phyloP scores from a whole-genome alignment of 1,284 basidiomycete genomes.

The Boletellus sp. region DNA sequence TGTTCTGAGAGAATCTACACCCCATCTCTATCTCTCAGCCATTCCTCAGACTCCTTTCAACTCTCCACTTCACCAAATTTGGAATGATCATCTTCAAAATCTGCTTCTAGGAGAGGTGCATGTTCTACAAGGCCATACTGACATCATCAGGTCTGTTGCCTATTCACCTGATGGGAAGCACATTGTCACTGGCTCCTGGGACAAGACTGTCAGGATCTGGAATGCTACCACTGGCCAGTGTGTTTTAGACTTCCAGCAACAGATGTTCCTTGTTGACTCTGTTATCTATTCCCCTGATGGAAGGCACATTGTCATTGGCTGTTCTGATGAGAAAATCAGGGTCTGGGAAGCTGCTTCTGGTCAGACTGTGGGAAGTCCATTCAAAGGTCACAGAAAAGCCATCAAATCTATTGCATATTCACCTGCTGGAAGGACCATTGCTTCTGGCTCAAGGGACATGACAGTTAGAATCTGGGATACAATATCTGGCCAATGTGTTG shows the following conservation, averaged over 20 bases:
- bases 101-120: constrained; percentile 18
- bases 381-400: background rate
- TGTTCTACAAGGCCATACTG: constrained; percentile 10
- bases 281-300: constrained; percentile 20
- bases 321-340: too few species aligned
- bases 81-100: constrained; percentile 17
- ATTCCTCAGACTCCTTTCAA: constrained; percentile 22
- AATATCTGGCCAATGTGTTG: too few species aligned
- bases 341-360: constrained; percentile 16
- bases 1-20: constrained; percentile 19
- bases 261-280: too few species aligned
- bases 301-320: constrained; percentile 8
- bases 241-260: too few species aligned
- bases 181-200: constrained; percentile 12
- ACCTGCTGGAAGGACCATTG: constrained; percentile 14
- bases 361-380: constrained; percentile 12
- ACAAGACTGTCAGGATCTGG: constrained; percentile 17
- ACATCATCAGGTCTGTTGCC: constrained; percentile 8
- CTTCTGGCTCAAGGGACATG: constrained; percentile 6
- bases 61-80: constrained; percentile 15
- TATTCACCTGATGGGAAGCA: constrained; percentile 21
- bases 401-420: constrained; percentile 11
- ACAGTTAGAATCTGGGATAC: background rate
- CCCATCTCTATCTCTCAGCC: constrained; percentile 23
- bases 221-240: constrained; percentile 19